phyloP scores from a whole-genome alignment of 352 stramenopile genomes.

The Blastocystis hominis region DNA sequence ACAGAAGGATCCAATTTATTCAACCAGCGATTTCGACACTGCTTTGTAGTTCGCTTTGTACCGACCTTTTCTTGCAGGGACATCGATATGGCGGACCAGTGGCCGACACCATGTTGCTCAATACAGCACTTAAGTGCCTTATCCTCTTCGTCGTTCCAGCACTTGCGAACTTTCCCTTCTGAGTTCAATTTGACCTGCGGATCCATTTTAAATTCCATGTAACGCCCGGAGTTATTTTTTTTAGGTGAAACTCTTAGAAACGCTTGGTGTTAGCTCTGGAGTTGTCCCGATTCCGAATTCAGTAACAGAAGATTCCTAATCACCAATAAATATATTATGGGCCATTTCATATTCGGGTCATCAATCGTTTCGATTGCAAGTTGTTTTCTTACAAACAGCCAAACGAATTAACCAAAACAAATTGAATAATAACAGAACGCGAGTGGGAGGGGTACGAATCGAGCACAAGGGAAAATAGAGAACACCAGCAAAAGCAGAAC shows the following conservation, averaged over 20 bases:
- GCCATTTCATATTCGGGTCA: background rate
- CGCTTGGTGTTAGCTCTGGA: background rate
- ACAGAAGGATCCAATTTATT: conserved; percentile 63
- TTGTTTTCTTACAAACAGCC: too few species aligned
- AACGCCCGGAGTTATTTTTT: conserved; percentile 44
- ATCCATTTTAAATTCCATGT: conserved; percentile 49
- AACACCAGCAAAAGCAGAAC: too few species aligned
- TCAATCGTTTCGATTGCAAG: too few species aligned
- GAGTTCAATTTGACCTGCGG: background rate
- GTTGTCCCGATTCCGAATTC: background rate
- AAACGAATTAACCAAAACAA: too few species aligned
- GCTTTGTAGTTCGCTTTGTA: conserved; percentile 62
- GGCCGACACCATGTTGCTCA: conserved; percentile 48
- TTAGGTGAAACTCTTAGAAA: conserved; percentile 37
- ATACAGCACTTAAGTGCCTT: conserved; percentile 40
- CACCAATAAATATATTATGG: background rate
- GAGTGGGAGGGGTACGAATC: too few species aligned
- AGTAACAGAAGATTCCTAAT: background rate
- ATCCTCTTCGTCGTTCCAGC: conserved; percentile 59
- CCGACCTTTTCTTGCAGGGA: conserved; percentile 1
- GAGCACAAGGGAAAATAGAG: too few species aligned
- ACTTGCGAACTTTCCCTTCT: background rate
- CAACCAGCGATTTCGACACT: conserved; percentile 63
- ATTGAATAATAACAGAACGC: too few species aligned
- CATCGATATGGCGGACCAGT: conserved; percentile 51